Conservation (phyloP, 192 early-diverging fungal genomes). For the Linnemannia hyalina region DNA sequence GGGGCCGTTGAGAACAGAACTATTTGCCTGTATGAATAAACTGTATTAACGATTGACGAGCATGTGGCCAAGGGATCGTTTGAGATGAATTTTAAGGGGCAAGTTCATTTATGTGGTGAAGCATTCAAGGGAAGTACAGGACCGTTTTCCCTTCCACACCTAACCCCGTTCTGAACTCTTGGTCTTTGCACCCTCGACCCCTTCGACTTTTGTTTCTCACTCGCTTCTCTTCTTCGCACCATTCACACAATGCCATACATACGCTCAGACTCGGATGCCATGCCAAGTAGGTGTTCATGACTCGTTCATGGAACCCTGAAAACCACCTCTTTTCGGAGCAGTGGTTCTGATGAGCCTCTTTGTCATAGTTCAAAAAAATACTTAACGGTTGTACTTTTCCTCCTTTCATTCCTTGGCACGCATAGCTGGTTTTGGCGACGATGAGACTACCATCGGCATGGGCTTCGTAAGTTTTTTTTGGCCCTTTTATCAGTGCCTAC, state of each 20-base stretch:
- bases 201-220: neutral
- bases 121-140: no score
- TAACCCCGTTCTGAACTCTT: neutral
- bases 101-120: neutral
- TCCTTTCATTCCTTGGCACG: neutral
- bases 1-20: neutral
- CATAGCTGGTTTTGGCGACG: constrained; percentile 12
- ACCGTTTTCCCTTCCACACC: no score
- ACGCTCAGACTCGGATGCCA: constrained; percentile 8
- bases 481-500: neutral
- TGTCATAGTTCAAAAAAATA: no score
- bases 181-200: neutral
- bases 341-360: neutral
- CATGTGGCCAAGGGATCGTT: neutral
- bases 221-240: neutral
- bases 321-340: neutral
- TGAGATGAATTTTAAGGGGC: neutral
- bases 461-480: constrained; percentile 27
- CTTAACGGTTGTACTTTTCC: no score
- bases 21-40: neutral
- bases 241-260: constrained; percentile 16
- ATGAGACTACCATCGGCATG: constrained; percentile 33
- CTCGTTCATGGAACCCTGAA: no score
- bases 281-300: neutral
- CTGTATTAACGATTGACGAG: neutral